These are phyloP conservation scores for Takakia lepidozioides DNA, from an alignment of 225 moss, liverwort and hornwort genomes.

Conservation along the genomic window DNA sequence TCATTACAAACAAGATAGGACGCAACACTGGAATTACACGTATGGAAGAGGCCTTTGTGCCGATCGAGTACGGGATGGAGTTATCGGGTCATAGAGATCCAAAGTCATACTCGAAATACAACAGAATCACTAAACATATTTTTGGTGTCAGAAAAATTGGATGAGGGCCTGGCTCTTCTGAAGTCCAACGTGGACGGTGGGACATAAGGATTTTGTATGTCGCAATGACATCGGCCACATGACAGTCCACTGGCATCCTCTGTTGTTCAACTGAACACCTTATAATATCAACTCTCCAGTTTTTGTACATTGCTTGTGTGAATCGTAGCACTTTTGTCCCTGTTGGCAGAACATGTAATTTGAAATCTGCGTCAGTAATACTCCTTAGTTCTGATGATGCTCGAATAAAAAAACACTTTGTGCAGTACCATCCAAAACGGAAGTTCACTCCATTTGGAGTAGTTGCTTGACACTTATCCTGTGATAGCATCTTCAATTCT, in stretches of 20 bases:
- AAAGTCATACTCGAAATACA: no score
- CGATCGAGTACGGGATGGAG: no score
- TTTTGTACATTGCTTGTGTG: background rate
- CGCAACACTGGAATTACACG: no score
- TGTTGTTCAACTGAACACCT: background rate
- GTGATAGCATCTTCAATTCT: background rate
- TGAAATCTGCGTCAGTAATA: no score
- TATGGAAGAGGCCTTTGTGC: no score
- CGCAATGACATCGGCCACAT: background rate
- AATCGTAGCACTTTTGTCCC: background rate
- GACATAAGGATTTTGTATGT: background rate
- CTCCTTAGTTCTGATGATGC: background rate
- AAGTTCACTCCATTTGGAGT: background rate
- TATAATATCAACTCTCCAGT: background rate
- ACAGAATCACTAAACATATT: no score
- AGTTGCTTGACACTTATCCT: background rate
- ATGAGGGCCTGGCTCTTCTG: no score
- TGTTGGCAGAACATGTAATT: background rate
- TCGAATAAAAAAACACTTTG: background rate
- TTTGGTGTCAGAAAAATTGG: no score
- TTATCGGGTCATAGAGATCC: no score
- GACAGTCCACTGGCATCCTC: background rate
- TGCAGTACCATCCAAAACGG: background rate
- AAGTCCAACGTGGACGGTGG: no score
- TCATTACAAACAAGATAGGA: no score